Evolutionary conservation across 345 rosid species (phyloP).

Genomic region (Citrus unshiu): DNA sequence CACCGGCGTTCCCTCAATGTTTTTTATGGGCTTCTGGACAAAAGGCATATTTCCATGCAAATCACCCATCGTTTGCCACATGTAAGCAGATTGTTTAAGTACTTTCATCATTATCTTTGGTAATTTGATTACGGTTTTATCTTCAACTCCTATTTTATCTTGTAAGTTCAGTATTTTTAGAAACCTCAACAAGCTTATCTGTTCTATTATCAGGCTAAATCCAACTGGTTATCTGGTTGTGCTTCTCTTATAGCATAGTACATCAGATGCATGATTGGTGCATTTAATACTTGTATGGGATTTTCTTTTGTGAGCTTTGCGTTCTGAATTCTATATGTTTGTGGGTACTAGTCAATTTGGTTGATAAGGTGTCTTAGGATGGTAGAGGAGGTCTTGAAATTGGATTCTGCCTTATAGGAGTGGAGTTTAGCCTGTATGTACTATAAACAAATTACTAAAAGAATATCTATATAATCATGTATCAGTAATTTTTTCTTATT

Average conservation of each 20-base stretch:
- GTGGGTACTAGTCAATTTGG: background rate
- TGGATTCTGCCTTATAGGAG: background rate
- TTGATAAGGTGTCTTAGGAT: background rate
- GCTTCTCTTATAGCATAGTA: conserved; percentile 30
- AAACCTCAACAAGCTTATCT: conserved; percentile 11
- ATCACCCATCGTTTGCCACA: conserved; percentile 16
- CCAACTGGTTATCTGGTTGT: conserved; percentile 34
- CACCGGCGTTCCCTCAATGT: background rate
- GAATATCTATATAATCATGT: background rate
- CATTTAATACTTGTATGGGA: conserved; percentile 8
- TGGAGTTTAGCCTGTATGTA: background rate
- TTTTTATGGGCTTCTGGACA: conserved; percentile 7
- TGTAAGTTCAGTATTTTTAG: background rate
- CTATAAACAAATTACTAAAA: background rate
- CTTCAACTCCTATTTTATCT: background rate
- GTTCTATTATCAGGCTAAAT: conserved; percentile 27
- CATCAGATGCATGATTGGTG: conserved; percentile 35
- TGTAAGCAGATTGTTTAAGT: conserved; percentile 18
- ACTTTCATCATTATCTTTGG: background rate
- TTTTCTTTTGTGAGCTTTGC: background rate
- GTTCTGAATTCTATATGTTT: background rate
- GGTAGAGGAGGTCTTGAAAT: background rate
- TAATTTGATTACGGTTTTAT: background rate
- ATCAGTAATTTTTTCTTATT: background rate
- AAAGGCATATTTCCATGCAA: conserved; percentile 11